Percentiles rank a stretch among this genome's conserved stretches.
These are phyloP conservation scores for Ogataea minuta DNA, from an alignment of 805 yeast genomes.

Conservation along the genomic window DNA sequence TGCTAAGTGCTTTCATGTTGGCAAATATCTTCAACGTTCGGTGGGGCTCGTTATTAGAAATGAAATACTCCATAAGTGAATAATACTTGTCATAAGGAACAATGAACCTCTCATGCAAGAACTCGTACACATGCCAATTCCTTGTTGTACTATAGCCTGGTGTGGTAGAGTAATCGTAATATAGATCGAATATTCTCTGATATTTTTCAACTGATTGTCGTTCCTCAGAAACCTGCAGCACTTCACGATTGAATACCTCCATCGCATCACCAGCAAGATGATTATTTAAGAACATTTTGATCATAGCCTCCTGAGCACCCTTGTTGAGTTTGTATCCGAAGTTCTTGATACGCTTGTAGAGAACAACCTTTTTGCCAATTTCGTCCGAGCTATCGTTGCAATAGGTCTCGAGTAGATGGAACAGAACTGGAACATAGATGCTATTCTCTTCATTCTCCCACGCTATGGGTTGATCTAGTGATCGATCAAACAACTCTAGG, in stretches of 20 bases:
- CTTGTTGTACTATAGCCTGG: conserved; percentile 41
- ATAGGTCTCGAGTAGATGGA: conserved; percentile 25
- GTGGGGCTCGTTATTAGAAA: conserved; percentile 53
- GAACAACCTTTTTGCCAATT: conserved; percentile 24
- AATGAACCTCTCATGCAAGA: conserved; percentile 51
- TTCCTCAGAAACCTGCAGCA: conserved; percentile 19
- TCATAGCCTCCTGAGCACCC: conserved; percentile 38
- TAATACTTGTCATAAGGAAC: conserved; percentile 59
- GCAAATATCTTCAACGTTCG: conserved; percentile 63
- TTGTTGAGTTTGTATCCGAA: conserved; percentile 39
- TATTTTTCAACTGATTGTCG: conserved; percentile 22
- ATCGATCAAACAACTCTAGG: conserved; percentile 34
- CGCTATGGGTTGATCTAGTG: conserved; percentile 38
- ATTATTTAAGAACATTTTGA: conserved; percentile 34
- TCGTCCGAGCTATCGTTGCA: conserved; percentile 21
- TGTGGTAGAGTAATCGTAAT: conserved; percentile 44
- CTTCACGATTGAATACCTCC: conserved; percentile 42
- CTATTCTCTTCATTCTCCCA: conserved; percentile 41
- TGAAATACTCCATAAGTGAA: conserved; percentile 57
- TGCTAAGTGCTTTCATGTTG: conserved; percentile 53
- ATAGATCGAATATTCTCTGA: conserved; percentile 27
- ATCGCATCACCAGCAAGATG: conserved; percentile 41
- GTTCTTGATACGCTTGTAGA: conserved; percentile 43
- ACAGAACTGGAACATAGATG: conserved; percentile 27
- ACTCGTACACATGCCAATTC: conserved; percentile 60